Conservation (phyloP, 495 filamentous ascomycete genomes). For the Penicillium cosmopolitanum region DNA sequence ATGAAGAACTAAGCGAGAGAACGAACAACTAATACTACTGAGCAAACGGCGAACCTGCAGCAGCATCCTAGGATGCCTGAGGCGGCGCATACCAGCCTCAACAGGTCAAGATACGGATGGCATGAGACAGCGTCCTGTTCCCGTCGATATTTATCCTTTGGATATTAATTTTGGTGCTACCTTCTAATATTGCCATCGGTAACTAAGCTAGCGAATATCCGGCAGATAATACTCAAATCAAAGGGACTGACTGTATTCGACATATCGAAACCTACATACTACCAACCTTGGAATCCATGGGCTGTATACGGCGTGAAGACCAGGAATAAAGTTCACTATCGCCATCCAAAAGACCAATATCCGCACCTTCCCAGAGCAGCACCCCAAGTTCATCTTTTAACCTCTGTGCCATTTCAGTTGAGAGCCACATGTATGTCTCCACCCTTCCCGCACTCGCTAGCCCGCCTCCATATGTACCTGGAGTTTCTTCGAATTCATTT, state of each 20-base stretch:
- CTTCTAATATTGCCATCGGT: too few relatives aligned
- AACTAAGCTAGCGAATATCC: too few relatives aligned
- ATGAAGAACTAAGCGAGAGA: too few relatives aligned
- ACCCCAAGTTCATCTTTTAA: slow-evolving; percentile 15
- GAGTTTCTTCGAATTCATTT: too few relatives aligned
- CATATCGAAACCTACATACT: slow-evolving; percentile 19
- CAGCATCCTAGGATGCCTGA: too few relatives aligned
- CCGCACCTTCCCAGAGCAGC: slow-evolving; percentile 16
- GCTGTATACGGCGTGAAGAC: slow-evolving; percentile 17
- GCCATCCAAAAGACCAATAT: slow-evolving; percentile 20
- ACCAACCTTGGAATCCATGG: slow-evolving; percentile 17
- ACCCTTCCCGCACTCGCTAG: slow-evolving; percentile 13
- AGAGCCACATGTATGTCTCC: slow-evolving; percentile 26
- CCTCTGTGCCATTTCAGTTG: slow-evolving; percentile 23
- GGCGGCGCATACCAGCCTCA: too few relatives aligned
- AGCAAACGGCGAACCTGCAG: too few relatives aligned
- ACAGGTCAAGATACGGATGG: too few relatives aligned
- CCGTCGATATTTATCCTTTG: too few relatives aligned
- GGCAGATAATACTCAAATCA: background rate
- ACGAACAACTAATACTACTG: too few relatives aligned
- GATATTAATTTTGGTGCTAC: too few relatives aligned
- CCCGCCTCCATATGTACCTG: slow-evolving; percentile 21
- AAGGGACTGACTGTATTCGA: slow-evolving; percentile 16
- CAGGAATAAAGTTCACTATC: slow-evolving; percentile 14
- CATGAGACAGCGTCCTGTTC: too few relatives aligned